Evolutionary conservation across 495 filamentous ascomycete genomes (phyloP).

Genomic region (Monascus purpureus): DNA sequence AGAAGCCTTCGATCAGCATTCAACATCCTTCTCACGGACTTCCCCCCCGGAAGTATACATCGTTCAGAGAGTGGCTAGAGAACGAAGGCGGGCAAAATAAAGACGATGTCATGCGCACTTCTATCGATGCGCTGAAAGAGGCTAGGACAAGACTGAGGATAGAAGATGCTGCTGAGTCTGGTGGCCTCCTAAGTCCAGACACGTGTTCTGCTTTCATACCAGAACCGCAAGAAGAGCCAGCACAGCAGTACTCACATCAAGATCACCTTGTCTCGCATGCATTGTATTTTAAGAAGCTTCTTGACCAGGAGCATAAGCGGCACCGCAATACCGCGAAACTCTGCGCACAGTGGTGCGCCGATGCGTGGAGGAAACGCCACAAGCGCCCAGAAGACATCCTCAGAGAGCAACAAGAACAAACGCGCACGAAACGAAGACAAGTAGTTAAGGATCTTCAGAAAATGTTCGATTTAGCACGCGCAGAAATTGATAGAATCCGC

Average conservation of each 20-base stretch:
- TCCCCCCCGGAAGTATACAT: slow-evolving; percentile 26
- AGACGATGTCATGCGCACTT: slow-evolving; percentile 31
- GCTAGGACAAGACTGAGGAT: slow-evolving; percentile 41
- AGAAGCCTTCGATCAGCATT: slow-evolving; percentile 34
- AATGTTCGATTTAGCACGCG: slow-evolving; percentile 66
- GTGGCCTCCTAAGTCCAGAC: slow-evolving; percentile 57
- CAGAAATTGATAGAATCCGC: slow-evolving; percentile 59
- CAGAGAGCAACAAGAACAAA: slow-evolving; percentile 34
- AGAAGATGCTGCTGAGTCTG: slow-evolving; percentile 53
- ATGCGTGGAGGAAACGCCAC: slow-evolving; percentile 31
- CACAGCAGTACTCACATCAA: slow-evolving; percentile 65
- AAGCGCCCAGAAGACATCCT: slow-evolving; percentile 32
- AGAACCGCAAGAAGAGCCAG: slow-evolving; percentile 58
- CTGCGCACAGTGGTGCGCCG: slow-evolving; percentile 32
- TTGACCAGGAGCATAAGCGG: slow-evolving; percentile 60
- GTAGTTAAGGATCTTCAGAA: slow-evolving; percentile 54
- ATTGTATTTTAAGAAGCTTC: slow-evolving; percentile 60
- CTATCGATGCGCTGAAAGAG: slow-evolving; percentile 42
- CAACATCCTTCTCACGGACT: slow-evolving; percentile 39
- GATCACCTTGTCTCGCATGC: slow-evolving; percentile 78
- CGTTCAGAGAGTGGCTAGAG: slow-evolving; percentile 45
- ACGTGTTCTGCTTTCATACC: slow-evolving; percentile 63
- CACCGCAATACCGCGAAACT: slow-evolving; percentile 41
- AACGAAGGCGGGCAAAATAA: slow-evolving; percentile 23
- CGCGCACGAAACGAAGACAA: slow-evolving; percentile 47